phyloP scores from a whole-genome alignment of 1,284 basidiomycete species.

The Sanghuangporus sanghuang region DNA sequence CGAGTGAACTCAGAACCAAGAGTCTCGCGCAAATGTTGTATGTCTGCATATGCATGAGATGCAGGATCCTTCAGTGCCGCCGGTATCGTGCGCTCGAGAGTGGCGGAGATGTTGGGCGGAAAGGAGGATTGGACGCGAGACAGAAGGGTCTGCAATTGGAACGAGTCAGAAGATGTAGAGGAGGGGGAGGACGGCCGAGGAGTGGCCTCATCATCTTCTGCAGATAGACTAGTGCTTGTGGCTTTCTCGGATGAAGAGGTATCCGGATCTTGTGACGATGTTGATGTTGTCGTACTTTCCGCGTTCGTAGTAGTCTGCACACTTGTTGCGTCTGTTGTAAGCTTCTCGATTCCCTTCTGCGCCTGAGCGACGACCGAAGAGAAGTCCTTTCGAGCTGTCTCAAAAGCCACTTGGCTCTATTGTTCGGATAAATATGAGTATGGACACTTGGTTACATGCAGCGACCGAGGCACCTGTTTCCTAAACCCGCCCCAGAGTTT shows the following conservation, averaged over 20 bases:
- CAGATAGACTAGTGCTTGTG: constrained; percentile 21
- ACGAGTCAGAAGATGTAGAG: constrained; percentile 26
- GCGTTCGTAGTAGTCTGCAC: constrained; percentile 21
- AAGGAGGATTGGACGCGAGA: constrained; percentile 67
- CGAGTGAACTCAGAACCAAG: constrained; percentile 68
- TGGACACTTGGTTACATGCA: not conserved
- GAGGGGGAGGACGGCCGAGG: constrained; percentile 8
- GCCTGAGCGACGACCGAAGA: constrained; percentile 75
- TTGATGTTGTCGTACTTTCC: not conserved
- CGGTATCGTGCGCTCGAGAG: constrained; percentile 62
- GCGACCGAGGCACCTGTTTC: constrained; percentile 61
- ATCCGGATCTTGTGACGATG: constrained; percentile 17
- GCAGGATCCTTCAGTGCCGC: constrained; percentile 59
- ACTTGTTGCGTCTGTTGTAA: constrained; percentile 38
- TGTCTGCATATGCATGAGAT: constrained; percentile 50
- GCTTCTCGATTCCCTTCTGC: constrained; percentile 71
- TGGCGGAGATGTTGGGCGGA: constrained; percentile 65
- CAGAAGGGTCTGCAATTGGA: constrained; percentile 47
- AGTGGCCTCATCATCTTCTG: constrained; percentile 10
- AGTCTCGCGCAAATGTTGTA: constrained; percentile 59
- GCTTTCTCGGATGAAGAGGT: constrained; percentile 18
- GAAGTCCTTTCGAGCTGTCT: constrained; percentile 73
- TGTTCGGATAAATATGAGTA: not conserved
- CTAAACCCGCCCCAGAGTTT: constrained; percentile 86
- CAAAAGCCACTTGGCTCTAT: constrained; percentile 72